Evolutionary conservation across 2,329 filamentous ascomycete species (phyloP), one percentile per base, ranked within the genome.

Genomic region (Botrytis squamosa): DNA sequence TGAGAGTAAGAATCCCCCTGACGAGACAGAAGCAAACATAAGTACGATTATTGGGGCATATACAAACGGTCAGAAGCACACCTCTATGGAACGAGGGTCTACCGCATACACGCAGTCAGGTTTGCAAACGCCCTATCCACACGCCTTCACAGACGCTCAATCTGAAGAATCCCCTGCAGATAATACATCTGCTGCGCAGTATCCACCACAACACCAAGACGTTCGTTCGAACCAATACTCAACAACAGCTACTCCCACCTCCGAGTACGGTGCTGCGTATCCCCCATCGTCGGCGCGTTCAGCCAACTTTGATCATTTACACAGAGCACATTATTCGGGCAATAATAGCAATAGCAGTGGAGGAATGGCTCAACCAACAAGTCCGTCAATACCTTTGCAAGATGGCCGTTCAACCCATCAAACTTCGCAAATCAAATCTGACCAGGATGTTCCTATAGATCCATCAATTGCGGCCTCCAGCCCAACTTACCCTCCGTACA

Each of bases 351-450:
- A 90, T 76, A 89, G 91, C 75, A 89, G 91, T 85, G 92, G 90
- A 90, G 92, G 91, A 91, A 98, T 98, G 95, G 94, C 95, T 90
- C 94, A 97, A 93, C 90, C 94, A 92, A 93, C 93, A 92, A 97
- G 95, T 97, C 93, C 93, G 94, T 97, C 93, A 86, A 89, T 93
- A 88, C 88, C 92, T 90, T 87, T 93, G 87, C 89, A 91, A 89
- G 92, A 94, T 93, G 92, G 87, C 83, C 86, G 87, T 81, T 72
- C 70, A 72, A 91, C 87, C 88, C 90, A 92, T 91, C 91, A 91
- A 86, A 88, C 89, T 86, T 87, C 88, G 84, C 87, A 90, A 88
- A 88, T 91, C 86, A 95, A 94, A 85, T 97, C 95, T 97, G 93
- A 97, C 94, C 89, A 89, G 89, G 92, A 94, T 91, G 90, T 97